Evolutionary conservation across 163 green algal genomes (phyloP), one percentile per base, ranked within the genome.

Genomic region (Volvox carteri): DNA sequence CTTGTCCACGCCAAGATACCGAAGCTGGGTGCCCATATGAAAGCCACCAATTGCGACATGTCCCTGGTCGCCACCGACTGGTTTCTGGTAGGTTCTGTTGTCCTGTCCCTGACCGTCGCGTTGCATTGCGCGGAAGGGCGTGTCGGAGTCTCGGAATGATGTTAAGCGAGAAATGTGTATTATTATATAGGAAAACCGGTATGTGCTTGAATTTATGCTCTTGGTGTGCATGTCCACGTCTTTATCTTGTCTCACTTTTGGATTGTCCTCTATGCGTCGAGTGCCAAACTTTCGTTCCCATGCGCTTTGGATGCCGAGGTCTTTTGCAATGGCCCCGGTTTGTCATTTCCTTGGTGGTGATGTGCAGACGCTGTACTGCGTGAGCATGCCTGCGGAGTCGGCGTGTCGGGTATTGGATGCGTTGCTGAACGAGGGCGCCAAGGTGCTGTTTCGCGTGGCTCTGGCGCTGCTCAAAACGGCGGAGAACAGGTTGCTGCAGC

Each of bases 361-460:
- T 19, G 54, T 65, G 54, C 70, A 84, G 72, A 85, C 73, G 0
- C 4, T 85, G 7, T 85, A 41, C 52, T 65, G 37, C 54, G 56
- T 52, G 33, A 78, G 35, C 73, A 85, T 90, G 72, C 84, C 84
- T 3, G 8, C 84, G 3, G 84, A 84, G 84, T 78, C 60, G 4
- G 39, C 48, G 2, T 84, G 70, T 72, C 54, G 72, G 2, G 72
- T 85, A 21, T 54, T 85, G 19, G 84, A 90, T 54, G 54, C 56
- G n/a, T 48, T 85, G 42, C 35, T 85, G 12, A 18, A 68, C 39
- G 72, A 84, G 84, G 72, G 72, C 0, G 72, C 84, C 39, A 84
- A 90, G 84, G 85, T 97, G 37, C 88, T 98, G 52, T 98, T 96
- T 90, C 92, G 96, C 0, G 92, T 97, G 19, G 93, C 94, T 8